Evolutionary conservation across 2,329 filamentous ascomycete species (phyloP).

Genomic region (Phoma sp.): DNA sequence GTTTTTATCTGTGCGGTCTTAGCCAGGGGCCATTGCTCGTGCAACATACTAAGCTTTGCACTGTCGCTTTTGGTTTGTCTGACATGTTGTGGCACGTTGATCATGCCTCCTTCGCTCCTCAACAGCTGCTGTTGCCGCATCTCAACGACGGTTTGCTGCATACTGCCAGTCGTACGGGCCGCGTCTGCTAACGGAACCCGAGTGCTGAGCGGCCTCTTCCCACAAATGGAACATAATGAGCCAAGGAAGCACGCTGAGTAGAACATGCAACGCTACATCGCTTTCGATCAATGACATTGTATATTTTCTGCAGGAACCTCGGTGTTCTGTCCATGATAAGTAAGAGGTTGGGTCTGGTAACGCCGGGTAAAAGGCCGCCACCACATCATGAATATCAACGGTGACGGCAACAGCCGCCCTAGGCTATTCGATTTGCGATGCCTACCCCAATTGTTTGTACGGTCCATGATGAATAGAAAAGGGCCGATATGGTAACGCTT

Average conservation of each 20-base stretch:
- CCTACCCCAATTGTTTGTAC: not conserved
- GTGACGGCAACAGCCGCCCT: not conserved
- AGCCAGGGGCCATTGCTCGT: not conserved
- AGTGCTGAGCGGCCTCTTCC: too few species aligned
- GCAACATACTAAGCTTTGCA: not conserved
- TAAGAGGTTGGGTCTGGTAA: too few species aligned
- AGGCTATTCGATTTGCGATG: conserved; percentile 1
- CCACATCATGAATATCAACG: not conserved
- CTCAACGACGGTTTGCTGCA: not conserved
- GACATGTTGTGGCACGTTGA: conserved; percentile 7
- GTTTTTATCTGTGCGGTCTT: not conserved
- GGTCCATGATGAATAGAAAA: conserved; percentile 11
- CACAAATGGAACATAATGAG: too few species aligned
- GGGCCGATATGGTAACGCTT: conserved; percentile 8
- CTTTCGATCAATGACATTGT: not conserved
- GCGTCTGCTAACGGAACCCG: too few species aligned
- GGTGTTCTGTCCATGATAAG: too few species aligned
- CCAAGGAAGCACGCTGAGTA: not conserved
- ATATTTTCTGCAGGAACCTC: too few species aligned
- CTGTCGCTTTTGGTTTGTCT: not conserved
- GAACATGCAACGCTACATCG: not conserved
- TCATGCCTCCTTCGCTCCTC: conserved; percentile 10
- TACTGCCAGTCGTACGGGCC: not conserved
- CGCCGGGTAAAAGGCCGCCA: too few species aligned
- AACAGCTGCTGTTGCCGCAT: not conserved